These are phyloP conservation scores for Pseudonectria buxi DNA, from an alignment of 2,329 filamentous ascomycete species.

Conservation along the genomic window DNA sequence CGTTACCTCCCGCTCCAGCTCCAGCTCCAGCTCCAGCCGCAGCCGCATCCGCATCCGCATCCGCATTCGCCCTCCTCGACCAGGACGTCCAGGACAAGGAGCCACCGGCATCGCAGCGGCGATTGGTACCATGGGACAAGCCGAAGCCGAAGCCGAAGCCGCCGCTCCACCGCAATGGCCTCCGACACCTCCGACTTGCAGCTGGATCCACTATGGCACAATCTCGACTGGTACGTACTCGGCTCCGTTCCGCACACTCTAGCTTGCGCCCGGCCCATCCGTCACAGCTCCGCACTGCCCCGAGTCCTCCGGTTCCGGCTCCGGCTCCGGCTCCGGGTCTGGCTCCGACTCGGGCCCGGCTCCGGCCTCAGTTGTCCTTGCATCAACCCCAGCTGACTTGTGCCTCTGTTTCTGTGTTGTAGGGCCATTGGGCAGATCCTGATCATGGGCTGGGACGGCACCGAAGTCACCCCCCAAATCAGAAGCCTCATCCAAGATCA, in stretches of 20 bases:
- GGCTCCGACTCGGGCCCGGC: too few species aligned
- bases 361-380: neutral
- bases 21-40: too few species aligned
- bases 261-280: conserved; percentile 1
- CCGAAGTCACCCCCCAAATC: conserved; percentile 76
- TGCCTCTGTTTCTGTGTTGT: conserved; percentile 15
- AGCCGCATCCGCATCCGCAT: too few species aligned
- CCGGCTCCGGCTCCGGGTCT: conserved; percentile 13
- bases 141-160: conserved; percentile 15
- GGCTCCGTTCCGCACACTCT: conserved; percentile 2
- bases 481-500: conserved; percentile 72
- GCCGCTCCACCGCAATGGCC: conserved; percentile 30
- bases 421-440: conserved; percentile 70
- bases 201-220: conserved; percentile 63
- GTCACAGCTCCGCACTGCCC: conserved; percentile 1
- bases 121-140: conserved; percentile 20
- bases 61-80: too few species aligned
- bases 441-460: conserved; percentile 83
- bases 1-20: conserved; percentile 17
- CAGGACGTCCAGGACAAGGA: conserved; percentile 11
- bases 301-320: neutral
- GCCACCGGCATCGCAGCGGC: conserved; percentile 8
- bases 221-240: conserved; percentile 63
- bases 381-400: conserved; percentile 19
- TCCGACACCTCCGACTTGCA: conserved; percentile 26